Evolutionary conservation across 371 early-diverging fungal genomes (phyloP), one percentile per base, ranked within the genome.

Genomic region (Mortierella sp.): DNA sequence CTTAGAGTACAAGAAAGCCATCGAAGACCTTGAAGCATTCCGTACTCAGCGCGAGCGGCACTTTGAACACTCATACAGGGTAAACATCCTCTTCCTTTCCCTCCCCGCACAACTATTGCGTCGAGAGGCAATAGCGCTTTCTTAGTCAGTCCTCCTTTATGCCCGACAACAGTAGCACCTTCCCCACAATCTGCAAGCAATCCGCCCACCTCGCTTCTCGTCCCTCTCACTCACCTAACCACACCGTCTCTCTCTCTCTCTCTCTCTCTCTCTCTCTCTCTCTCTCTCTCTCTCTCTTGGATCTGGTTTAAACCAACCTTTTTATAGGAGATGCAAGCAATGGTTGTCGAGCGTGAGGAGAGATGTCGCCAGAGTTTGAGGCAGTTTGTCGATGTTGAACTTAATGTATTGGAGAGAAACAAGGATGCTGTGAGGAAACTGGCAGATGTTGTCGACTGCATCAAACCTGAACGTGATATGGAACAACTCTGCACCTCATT

Each of bases 1-100:
- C 61, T 64, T 55, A 29, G 88, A 89, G 55, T 89, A 89, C 70
- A 82, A 87, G 68, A 83, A 85, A 63, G 87, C 87, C 63, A 83
- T 89, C 58, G 72, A 86, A 9, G 62, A 64, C n/a, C 66, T 89
- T 25, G 89, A 89, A 55, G 67, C 65, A 23, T 74, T 84, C 55
- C 74, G 89, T n/a, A 76, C 81, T 44, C 81, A 75, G 28, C 89
- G 87, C 62, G 75, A 83, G 12, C 80, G 83, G 16, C 79, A 75
- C 14, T 84, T 83, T 4, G 71, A 79, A 0, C 64, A 67, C 46
- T 83, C 87, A 2, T 80, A 83, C 65, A 81, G 82, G 73, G 88
- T 88, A 75, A 62, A 50, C 21, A 1, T 60, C 7, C 37, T 37
- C 37, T 37, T 3, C 37, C 37, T 37, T 37, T 9, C 9, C 37